Conservation (phyloP, 306 rosid genomes). For the Rosa lucieae region DNA sequence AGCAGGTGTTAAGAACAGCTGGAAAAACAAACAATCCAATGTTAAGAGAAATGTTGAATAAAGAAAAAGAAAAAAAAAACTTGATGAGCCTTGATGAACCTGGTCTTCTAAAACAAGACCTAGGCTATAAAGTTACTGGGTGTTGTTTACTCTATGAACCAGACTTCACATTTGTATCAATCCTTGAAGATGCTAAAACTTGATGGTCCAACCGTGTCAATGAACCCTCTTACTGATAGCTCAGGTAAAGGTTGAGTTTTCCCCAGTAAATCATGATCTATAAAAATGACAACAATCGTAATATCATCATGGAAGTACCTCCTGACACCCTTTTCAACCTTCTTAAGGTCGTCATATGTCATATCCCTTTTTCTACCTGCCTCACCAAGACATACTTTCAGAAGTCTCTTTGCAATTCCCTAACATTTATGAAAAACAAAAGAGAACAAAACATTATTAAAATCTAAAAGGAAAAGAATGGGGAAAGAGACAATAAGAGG, state of each 20-base stretch:
- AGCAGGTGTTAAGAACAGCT: constrained; percentile 26
- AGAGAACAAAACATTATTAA: neutral
- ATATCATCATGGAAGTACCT: constrained; percentile 82
- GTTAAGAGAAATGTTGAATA: constrained; percentile 49
- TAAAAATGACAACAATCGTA: constrained; percentile 68
- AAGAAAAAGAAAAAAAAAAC: constrained; percentile 19
- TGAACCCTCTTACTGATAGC: constrained; percentile 68
- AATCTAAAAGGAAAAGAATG: neutral
- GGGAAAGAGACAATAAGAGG: neutral
- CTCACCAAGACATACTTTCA: constrained; percentile 58
- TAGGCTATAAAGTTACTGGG: constrained; percentile 38
- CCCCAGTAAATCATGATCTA: constrained; percentile 61
- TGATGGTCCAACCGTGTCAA: constrained; percentile 69
- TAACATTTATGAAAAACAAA: constrained; percentile 27
- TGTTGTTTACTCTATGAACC: constrained; percentile 19
- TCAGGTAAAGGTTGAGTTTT: constrained; percentile 52
- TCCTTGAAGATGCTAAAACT: constrained; percentile 48
- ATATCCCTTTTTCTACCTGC: constrained; percentile 71
- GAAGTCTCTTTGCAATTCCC: constrained; percentile 79
- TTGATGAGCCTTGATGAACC: constrained; percentile 23
- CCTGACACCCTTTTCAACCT: constrained; percentile 61
- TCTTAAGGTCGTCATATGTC: constrained; percentile 74
- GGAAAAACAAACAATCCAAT: constrained; percentile 43
- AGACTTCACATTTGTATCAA: constrained; percentile 44
- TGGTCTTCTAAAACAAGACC: constrained; percentile 33